These are phyloP conservation scores for Sporothrix inflata DNA, from an alignment of 2,329 filamentous ascomycete genomes.

Conservation along the genomic window DNA sequence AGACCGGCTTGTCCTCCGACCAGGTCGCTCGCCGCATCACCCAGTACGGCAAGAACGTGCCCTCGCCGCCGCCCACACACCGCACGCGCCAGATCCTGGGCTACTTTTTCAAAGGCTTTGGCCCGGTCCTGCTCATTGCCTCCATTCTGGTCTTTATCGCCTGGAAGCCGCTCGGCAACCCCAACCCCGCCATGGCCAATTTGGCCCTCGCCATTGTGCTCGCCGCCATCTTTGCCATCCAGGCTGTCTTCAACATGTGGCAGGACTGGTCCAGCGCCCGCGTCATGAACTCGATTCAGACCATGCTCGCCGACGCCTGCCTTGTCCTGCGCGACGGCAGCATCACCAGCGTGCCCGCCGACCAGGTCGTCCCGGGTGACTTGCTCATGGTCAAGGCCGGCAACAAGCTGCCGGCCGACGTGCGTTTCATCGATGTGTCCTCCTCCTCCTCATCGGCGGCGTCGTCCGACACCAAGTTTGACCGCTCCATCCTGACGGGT, in stretches of 20 bases:
- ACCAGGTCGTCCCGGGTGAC: slow-evolving; percentile 72
- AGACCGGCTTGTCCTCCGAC: slow-evolving; percentile 62
- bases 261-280: slow-evolving; percentile 76
- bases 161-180: slow-evolving; percentile 74
- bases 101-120: slow-evolving; percentile 80
- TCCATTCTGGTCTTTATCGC: slow-evolving; percentile 74
- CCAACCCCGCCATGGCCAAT: slow-evolving; percentile 67
- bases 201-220: slow-evolving; percentile 74
- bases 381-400: slow-evolving; percentile 69
- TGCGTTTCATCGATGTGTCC: slow-evolving; percentile 70
- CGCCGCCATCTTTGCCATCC: slow-evolving; percentile 68
- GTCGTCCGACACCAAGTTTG: slow-evolving; percentile 67
- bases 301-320: slow-evolving; percentile 76
- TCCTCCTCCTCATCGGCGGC: slow-evolving; percentile 6
- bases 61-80: slow-evolving; percentile 66
- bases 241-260: slow-evolving; percentile 70
- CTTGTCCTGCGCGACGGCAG: slow-evolving; percentile 64
- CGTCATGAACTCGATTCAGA: slow-evolving; percentile 79
- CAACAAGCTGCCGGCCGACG: slow-evolving; percentile 73
- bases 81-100: slow-evolving; percentile 61
- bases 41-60: slow-evolving; percentile 69
- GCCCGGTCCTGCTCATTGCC: slow-evolving; percentile 69
- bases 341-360: slow-evolving; percentile 45
- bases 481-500: slow-evolving; percentile 73
- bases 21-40: slow-evolving; percentile 58